Evolutionary conservation across 441 rosid species (phyloP).

Genomic region (Euphorbia celastroides): DNA sequence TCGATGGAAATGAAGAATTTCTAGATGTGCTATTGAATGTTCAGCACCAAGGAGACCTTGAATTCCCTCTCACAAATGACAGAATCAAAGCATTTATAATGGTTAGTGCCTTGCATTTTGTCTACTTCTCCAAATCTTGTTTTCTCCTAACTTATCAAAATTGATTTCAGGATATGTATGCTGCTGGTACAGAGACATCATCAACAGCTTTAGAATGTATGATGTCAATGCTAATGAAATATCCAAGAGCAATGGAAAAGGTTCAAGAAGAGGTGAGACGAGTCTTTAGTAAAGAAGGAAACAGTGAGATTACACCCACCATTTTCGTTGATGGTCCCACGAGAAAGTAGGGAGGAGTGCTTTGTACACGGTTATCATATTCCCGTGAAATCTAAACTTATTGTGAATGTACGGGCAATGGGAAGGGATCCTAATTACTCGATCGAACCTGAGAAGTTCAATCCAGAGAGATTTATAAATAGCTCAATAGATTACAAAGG

Average conservation of each 20-base stretch:
- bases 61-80: constrained; percentile 12
- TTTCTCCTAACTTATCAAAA: neutral
- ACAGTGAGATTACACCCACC: constrained; percentile 13
- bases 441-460: neutral
- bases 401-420: neutral
- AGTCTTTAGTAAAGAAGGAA: neutral
- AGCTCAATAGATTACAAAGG: neutral
- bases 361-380: neutral
- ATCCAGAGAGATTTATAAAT: constrained; percentile 3
- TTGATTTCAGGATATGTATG: neutral
- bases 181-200: neutral
- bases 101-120: neutral
- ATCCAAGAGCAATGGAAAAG: constrained; percentile 9
- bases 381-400: neutral
- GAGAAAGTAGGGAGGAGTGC: constrained; percentile 2
- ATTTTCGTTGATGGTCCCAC: neutral
- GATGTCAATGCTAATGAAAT: constrained; percentile 1
- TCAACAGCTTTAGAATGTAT: constrained; percentile 2
- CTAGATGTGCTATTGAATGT: constrained; percentile 12
- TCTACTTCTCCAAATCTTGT: neutral
- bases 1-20: neutral
- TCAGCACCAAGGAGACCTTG: constrained; percentile 9
- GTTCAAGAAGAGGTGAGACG: neutral
- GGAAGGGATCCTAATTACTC: constrained; percentile 4
- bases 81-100: constrained; percentile 15